Base-by-base conservation (phyloP, 1,284 basidiomycete genomes). In the Tremellales sp. region DNA sequence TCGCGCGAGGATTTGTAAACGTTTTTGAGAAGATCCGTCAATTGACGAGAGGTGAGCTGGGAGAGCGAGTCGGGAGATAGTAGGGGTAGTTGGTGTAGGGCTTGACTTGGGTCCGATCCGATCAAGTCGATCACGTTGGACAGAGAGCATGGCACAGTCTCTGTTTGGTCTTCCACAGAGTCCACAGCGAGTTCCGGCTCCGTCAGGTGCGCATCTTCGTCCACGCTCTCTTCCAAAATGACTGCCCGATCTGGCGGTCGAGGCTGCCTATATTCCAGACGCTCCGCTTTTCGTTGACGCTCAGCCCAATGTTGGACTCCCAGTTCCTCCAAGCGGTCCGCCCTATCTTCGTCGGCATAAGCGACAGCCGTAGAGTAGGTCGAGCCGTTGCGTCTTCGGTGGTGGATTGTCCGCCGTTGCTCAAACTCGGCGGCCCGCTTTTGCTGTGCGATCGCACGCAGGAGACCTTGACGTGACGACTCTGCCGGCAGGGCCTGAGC, bases 381-480 rank as follows among this genome's bases (percentile, higher is more conserved):
- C 4, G 36, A 22, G 10, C 37, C 43, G 6, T 31, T 52, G 12
- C 40, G 24, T 41, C 46, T 26, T 11, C 37, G 21, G 13, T 26
- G 29, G 15, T 31, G 29, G 29, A 31, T 31, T 8, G 10, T 31
- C 29, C 29, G 29, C 8, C 15, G 8, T 31, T 8, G 29, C 15
- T 15, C 29, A 31, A 15, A 31, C 15, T 8, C 29, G 8, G 29
- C 29, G 10, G 29, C 29, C 8, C 29, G 29, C 29, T 31, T n/a
- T n/a, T n/a, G 29, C 15, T 31, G 29, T 4, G 46, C 37, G 6
- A 37, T 29, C 17, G 51, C 50, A 35, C 57, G 51, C 36, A 56
- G 49, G 17, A 55, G 31, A 15, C 62, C 64, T 53, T 64, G 64
- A 24, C 55, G 54, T 23, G 62, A 64, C 27, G 62, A 64, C 56